These are phyloP conservation scores for Nicotiana attenuata DNA, from an alignment of 257 asterid genomes.

Conservation along the genomic window DNA sequence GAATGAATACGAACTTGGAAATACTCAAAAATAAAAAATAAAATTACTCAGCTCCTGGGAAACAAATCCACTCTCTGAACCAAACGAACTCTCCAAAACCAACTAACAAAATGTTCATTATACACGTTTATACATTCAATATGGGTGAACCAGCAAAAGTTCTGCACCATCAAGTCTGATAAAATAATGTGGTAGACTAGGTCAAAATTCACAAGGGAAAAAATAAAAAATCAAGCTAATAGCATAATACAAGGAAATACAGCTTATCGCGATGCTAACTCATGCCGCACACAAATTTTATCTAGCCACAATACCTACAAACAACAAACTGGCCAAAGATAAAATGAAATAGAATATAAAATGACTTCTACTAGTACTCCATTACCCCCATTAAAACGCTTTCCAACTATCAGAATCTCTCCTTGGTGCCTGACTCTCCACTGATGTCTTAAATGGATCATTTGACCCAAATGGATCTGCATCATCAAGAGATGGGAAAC, in stretches of 20 bases:
- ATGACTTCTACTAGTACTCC: constrained; percentile 1
- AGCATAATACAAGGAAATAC: neutral
- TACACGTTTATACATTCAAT: constrained; percentile 29
- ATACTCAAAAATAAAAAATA: neutral
- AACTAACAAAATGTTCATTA: constrained; percentile 9
- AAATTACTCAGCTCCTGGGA: neutral
- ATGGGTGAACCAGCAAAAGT: constrained; percentile 14
- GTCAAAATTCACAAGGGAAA: neutral
- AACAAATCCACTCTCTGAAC: neutral
- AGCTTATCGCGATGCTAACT: neutral
- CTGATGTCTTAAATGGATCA: constrained; percentile 60
- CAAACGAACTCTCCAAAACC: constrained; percentile 7
- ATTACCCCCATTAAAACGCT: constrained; percentile 47
- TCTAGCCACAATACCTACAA: constrained; percentile 1
- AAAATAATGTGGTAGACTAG: neutral
- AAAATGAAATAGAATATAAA: neutral
- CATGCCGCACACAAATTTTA: neutral
- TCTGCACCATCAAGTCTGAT: neutral
- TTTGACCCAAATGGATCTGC: constrained; percentile 68
- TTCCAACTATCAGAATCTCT: constrained; percentile 77
- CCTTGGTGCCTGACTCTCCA: constrained; percentile 59
- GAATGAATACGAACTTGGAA: neutral
- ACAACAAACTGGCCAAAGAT: constrained; percentile 7
- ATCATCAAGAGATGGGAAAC: constrained; percentile 72
- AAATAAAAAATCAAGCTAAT: neutral